These are phyloP conservation scores for Pythium sp. DNA, from an alignment of 352 stramenopile genomes.

Conservation along the genomic window DNA sequence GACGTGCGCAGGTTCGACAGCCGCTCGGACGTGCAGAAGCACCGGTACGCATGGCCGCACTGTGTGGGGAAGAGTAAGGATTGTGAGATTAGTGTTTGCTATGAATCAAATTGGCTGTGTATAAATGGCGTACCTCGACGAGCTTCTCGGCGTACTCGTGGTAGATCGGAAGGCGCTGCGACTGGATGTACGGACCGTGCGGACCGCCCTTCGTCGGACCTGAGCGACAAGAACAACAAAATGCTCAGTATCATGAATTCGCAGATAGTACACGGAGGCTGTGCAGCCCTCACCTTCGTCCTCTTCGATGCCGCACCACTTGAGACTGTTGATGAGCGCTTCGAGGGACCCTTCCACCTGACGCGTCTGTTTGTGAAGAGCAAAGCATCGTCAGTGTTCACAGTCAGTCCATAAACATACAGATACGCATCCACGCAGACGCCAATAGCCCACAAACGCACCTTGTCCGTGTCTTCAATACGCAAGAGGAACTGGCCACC, in stretches of 20 bases:
- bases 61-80: conserved; percentile 16
- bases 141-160: conserved; percentile 87
- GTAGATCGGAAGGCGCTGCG: conserved; percentile 94
- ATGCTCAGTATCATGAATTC: neutral
- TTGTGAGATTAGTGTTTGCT: neutral
- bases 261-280: neutral
- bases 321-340: conserved; percentile 82
- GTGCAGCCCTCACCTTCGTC: conserved; percentile 86
- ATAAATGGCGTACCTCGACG: conserved; percentile 47
- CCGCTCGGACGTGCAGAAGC: conserved; percentile 96
- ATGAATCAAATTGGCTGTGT: neutral
- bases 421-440: neutral
- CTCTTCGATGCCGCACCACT: conserved; percentile 95
- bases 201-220: conserved; percentile 87
- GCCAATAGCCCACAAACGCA: neutral
- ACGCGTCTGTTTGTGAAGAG: conserved; percentile 40
- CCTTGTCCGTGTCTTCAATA: conserved; percentile 93
- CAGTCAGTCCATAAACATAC: neutral
- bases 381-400: conserved; percentile 9
- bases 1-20: conserved; percentile 91
- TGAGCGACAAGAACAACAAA: conserved; percentile 18
- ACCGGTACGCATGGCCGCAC: conserved; percentile 94
- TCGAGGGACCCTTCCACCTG: conserved; percentile 85
- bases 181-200: conserved; percentile 97
- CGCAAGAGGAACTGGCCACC: conserved; percentile 88